These are phyloP conservation scores for Radiomyces spectabilis DNA, from an alignment of 192 early-diverging fungal genomes.

Conservation along the genomic window DNA sequence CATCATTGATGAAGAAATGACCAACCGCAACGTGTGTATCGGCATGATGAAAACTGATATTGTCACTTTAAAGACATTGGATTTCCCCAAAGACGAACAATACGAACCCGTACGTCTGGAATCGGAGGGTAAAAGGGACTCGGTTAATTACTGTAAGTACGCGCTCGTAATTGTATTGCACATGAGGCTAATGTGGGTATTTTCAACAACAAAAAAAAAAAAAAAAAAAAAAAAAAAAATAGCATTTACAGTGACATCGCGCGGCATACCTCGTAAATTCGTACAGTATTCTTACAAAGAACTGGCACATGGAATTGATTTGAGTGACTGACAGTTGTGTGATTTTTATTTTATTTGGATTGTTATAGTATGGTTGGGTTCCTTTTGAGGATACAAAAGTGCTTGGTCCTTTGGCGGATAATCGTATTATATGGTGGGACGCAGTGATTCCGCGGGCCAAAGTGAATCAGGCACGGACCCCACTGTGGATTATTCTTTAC, in stretches of 20 bases:
- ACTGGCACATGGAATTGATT: too few relatives aligned
- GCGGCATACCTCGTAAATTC: constrained; percentile 5
- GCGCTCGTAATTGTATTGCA: background rate
- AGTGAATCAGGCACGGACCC: constrained; percentile 11
- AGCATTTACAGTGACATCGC: constrained; percentile 12
- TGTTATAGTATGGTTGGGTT: constrained; percentile 25
- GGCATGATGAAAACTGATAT: constrained; percentile 29
- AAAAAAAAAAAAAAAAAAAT: background rate
- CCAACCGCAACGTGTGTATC: constrained; percentile 13
- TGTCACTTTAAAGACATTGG: constrained; percentile 7
- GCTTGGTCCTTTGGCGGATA: constrained; percentile 21
- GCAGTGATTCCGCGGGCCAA: constrained; percentile 25
- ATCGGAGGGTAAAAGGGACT: constrained; percentile 13
- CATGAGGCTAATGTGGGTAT: too few relatives aligned
- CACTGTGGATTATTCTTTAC: constrained; percentile 25
- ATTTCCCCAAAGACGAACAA: constrained; percentile 19
- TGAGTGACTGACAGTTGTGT: background rate
- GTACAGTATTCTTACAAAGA: too few relatives aligned
- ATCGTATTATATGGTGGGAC: constrained; percentile 24
- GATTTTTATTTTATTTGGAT: background rate
- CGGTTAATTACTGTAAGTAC: constrained; percentile 17
- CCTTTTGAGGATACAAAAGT: constrained; percentile 27
- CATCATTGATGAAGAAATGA: constrained; percentile 23
- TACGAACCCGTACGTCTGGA: constrained; percentile 14
- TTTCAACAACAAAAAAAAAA: background rate